Evolutionary conservation across 75 land plant species (phyloP).

Genomic region (Sequoia sempervirens): DNA sequence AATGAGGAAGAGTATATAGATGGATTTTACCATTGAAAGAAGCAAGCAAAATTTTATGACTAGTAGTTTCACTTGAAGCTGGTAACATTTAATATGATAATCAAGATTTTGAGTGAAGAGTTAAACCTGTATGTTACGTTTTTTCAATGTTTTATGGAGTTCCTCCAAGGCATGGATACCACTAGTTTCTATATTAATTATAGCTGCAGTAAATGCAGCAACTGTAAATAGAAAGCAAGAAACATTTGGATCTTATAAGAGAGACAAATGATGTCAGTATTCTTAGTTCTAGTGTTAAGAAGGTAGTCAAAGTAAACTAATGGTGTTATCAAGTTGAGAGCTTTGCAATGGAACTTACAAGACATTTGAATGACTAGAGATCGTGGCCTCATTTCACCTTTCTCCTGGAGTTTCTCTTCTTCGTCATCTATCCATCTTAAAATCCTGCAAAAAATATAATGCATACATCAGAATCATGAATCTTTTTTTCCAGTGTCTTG

Average conservation of each 20-base stretch:
- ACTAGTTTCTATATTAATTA: constrained; percentile 83
- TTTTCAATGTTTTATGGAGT: constrained; percentile 48
- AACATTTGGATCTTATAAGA: background rate
- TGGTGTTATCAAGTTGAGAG: constrained; percentile 10
- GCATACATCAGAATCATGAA: background rate
- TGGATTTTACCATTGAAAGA: background rate
- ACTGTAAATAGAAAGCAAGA: background rate
- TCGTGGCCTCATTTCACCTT: constrained; percentile 35
- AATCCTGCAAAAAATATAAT: constrained; percentile 35
- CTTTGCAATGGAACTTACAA: constrained; percentile 46
- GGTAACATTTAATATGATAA: background rate
- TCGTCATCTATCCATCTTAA: constrained; percentile 82
- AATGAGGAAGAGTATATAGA: background rate
- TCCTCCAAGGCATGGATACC: constrained; percentile 87
- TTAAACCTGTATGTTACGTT: constrained; percentile 60
- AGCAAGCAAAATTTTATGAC: background rate
- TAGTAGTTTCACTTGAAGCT: background rate
- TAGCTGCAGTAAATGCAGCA: constrained; percentile 51
- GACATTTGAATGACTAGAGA: constrained; percentile 79
- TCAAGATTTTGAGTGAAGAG: constrained; percentile 37
- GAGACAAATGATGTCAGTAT: background rate
- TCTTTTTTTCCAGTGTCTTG: background rate
- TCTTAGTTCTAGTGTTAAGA: background rate
- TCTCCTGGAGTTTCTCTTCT: constrained; percentile 33
- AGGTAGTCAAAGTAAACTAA: too few relatives aligned